phyloP scores from a whole-genome alignment of 1,284 basidiomycete species.

The Ceratobasidium sp. region DNA sequence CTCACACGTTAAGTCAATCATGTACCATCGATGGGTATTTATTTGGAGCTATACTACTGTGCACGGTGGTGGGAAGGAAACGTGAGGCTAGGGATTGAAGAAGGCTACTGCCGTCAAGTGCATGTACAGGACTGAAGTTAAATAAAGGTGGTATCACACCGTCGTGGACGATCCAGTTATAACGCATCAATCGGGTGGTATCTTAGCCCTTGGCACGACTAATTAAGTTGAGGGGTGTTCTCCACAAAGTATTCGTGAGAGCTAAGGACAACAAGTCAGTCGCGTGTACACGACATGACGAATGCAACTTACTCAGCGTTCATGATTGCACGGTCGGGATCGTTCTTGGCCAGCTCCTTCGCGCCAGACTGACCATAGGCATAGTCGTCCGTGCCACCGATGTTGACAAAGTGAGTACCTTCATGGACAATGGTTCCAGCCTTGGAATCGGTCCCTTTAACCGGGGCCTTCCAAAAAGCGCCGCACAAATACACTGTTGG shows the following conservation, averaged over 20 bases:
- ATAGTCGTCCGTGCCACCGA: slow-evolving; percentile 35
- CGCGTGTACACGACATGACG: neutral
- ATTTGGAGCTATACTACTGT: too few species aligned
- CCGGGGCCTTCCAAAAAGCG: slow-evolving; percentile 38
- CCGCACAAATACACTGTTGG: slow-evolving; percentile 36
- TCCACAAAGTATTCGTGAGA: slow-evolving; percentile 36
- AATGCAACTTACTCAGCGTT: slow-evolving; percentile 31
- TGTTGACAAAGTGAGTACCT: slow-evolving; percentile 33
- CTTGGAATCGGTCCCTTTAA: slow-evolving; percentile 38
- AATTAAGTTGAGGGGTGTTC: slow-evolving; percentile 29
- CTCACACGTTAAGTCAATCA: too few species aligned
- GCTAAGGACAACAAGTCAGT: neutral
- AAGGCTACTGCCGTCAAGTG: too few species aligned
- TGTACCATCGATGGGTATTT: too few species aligned
- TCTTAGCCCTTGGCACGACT: too few species aligned
- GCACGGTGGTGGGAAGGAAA: too few species aligned
- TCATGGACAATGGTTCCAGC: slow-evolving; percentile 38
- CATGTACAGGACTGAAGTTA: too few species aligned
- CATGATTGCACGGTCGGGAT: slow-evolving; percentile 32
- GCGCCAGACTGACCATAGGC: slow-evolving; percentile 31
- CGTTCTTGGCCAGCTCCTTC: slow-evolving; percentile 9
- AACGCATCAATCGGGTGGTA: too few species aligned
- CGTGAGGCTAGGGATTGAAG: too few species aligned
- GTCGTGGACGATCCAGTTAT: too few species aligned
- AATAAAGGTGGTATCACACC: too few species aligned